phyloP scores from a whole-genome alignment of 768 basidiomycete species.

The Pilatotrama ljubarskyi region DNA sequence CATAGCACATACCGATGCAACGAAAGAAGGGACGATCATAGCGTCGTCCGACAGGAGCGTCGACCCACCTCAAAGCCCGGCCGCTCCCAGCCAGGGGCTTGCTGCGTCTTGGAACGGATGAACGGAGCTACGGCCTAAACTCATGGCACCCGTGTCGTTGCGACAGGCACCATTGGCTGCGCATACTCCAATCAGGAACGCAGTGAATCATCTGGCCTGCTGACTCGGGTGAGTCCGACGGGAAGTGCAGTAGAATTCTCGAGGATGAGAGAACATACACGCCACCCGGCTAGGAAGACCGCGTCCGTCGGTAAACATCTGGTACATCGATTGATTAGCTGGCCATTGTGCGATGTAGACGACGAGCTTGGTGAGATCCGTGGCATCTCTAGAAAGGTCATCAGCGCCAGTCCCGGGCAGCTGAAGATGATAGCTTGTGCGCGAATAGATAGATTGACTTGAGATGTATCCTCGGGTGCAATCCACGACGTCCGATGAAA shows the following conservation, averaged over 20 bases:
- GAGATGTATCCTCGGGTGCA: conserved; percentile 9
- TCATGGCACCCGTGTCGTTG: neutral
- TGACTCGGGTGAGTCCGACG: conserved; percentile 14
- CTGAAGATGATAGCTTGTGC: neutral
- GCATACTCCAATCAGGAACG: conserved; percentile 4
- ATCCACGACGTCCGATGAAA: neutral
- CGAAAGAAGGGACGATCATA: neutral
- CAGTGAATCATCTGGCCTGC: conserved; percentile 2
- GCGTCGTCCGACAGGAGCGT: neutral
- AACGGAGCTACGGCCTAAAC: conserved; percentile 8
- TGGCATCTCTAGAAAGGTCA: neutral
- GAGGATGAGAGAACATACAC: conserved; percentile 12
- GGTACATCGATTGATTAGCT: conserved; percentile 3
- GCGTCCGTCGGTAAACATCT: conserved; percentile 11
- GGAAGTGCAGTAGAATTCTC: neutral
- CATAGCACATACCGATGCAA: neutral
- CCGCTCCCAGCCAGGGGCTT: neutral
- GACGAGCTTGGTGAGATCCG: neutral
- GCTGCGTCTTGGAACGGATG: neutral
- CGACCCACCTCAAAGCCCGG: neutral
- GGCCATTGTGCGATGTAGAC: neutral
- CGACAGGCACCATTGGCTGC: conserved; percentile 6
- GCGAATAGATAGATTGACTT: conserved; percentile 15
- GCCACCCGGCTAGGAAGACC: conserved; percentile 1
- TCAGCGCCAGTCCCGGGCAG: neutral